Conservation (phyloP, 2,329 filamentous ascomycete species). For the Chlorencoelia australis region DNA sequence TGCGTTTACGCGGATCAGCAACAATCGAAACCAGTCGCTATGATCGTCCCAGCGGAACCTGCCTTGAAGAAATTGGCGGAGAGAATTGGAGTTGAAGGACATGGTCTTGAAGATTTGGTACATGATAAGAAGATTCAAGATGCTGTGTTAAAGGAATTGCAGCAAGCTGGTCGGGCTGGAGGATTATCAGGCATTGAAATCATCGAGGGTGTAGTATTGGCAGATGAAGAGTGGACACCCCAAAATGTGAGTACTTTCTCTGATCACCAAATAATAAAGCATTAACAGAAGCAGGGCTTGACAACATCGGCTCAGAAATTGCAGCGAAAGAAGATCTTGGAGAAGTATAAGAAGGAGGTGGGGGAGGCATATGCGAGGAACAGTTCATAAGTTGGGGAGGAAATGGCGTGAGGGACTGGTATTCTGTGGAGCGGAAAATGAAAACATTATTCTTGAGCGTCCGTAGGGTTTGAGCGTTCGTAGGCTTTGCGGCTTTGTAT, state of each 20-base stretch:
- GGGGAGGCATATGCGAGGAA: conserved; percentile 27
- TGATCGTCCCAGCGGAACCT: conserved; percentile 63
- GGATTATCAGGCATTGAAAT: conserved; percentile 64
- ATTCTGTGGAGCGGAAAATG: too few species aligned
- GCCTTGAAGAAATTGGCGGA: conserved; percentile 49
- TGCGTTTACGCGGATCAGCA: conserved; percentile 74
- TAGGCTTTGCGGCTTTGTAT: too few species aligned
- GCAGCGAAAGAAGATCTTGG: conserved; percentile 57
- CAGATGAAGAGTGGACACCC: conserved; percentile 82
- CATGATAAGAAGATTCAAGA: conserved; percentile 53
- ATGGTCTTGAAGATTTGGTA: conserved; percentile 54
- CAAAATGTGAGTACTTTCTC: conserved; percentile 54
- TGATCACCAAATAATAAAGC: conserved; percentile 26
- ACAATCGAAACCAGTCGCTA: conserved; percentile 69
- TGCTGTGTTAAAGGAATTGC: conserved; percentile 57
- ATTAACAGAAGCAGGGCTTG: conserved; percentile 40
- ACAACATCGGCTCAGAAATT: conserved; percentile 65
- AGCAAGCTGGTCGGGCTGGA: conserved; percentile 51
- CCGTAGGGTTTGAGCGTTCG: neutral
- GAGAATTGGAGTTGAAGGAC: conserved; percentile 52
- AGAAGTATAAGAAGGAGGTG: conserved; percentile 52
- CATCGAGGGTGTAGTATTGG: conserved; percentile 64
- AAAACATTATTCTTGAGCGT: conserved; percentile 2
- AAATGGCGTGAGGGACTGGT: too few species aligned
- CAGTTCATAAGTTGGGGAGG: conserved; percentile 3